Conservation (phyloP, 192 early-diverging fungal species). For the Linnemannia elongata region DNA sequence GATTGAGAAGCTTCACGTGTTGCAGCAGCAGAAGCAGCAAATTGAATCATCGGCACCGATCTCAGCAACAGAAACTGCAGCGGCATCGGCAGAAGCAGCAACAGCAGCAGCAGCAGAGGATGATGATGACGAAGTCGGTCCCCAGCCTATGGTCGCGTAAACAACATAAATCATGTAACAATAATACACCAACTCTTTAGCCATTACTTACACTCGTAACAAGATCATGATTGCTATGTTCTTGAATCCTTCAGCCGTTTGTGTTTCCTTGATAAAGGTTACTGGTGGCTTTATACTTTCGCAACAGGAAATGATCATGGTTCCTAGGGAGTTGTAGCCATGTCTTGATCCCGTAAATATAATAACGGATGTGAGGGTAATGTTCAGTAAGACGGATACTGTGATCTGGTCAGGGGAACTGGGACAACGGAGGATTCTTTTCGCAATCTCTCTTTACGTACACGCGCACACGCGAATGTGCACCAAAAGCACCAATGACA, state of each 20-base stretch:
- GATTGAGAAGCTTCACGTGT: slow-evolving; percentile 61
- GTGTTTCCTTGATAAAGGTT: not conserved
- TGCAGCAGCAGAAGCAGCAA: slow-evolving; percentile 22
- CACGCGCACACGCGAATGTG: not conserved
- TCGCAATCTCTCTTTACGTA: not conserved
- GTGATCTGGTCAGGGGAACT: not conserved
- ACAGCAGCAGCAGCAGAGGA: not conserved
- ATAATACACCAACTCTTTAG: not conserved
- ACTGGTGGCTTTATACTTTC: not conserved
- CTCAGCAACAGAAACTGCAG: not conserved
- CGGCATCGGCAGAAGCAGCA: not conserved
- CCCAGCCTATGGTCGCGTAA: slow-evolving; percentile 12
- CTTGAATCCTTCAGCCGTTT: too few species aligned
- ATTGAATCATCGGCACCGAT: not conserved
- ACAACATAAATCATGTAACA: not conserved
- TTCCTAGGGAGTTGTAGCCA: not conserved
- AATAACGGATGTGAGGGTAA: not conserved
- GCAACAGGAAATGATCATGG: not conserved
- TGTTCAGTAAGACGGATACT: not conserved
- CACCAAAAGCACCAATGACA: not conserved
- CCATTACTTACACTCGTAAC: not conserved
- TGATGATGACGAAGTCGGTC: not conserved
- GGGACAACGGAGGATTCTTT: not conserved
- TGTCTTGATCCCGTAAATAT: not conserved
- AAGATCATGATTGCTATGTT: not conserved